phyloP scores from a whole-genome alignment of 2,329 filamentous ascomycete species.

The Penicillium sclerotigenum region DNA sequence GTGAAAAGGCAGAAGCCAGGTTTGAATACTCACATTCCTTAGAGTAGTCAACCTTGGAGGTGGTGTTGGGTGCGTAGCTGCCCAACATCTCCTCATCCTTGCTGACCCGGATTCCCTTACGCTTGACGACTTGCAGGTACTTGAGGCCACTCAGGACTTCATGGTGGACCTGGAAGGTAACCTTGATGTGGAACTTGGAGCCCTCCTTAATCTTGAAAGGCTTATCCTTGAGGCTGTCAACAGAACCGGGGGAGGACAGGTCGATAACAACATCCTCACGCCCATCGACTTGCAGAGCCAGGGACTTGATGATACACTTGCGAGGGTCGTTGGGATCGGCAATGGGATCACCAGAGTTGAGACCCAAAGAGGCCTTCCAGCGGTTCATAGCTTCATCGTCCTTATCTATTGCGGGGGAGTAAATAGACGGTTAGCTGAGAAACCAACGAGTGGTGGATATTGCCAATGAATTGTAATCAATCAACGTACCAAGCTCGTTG shows the following conservation, averaged over 20 bases:
- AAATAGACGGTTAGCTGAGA: slow-evolving; percentile 22
- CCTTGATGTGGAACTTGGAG: slow-evolving; percentile 89
- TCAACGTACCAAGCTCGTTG: slow-evolving; percentile 76
- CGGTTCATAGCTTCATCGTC: slow-evolving; percentile 92
- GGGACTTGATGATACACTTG: slow-evolving; percentile 87
- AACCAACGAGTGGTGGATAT: background rate
- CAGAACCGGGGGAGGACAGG: slow-evolving; percentile 68
- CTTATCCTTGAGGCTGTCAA: slow-evolving; percentile 77
- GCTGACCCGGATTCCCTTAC: slow-evolving; percentile 78
- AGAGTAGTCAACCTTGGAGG: slow-evolving; percentile 76
- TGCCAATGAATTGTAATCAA: background rate
- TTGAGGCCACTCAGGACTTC: slow-evolving; percentile 93
- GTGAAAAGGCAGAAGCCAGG: background rate
- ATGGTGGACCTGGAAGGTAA: slow-evolving; percentile 91
- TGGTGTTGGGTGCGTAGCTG: slow-evolving; percentile 89
- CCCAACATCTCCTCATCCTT: slow-evolving; percentile 99
- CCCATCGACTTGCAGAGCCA: slow-evolving; percentile 81
- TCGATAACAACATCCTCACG: slow-evolving; percentile 86
- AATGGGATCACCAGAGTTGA: slow-evolving; percentile 67
- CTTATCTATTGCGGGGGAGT: slow-evolving; percentile 47
- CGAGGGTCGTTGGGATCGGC: slow-evolving; percentile 78
- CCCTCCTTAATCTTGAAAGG: slow-evolving; percentile 99
- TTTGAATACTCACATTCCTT: slow-evolving; percentile 77
- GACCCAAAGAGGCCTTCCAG: slow-evolving; percentile 95
- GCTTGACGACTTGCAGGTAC: slow-evolving; percentile 91